phyloP scores from a whole-genome alignment of 2,329 filamentous ascomycete genomes.

The Harringtonia lauricola region DNA sequence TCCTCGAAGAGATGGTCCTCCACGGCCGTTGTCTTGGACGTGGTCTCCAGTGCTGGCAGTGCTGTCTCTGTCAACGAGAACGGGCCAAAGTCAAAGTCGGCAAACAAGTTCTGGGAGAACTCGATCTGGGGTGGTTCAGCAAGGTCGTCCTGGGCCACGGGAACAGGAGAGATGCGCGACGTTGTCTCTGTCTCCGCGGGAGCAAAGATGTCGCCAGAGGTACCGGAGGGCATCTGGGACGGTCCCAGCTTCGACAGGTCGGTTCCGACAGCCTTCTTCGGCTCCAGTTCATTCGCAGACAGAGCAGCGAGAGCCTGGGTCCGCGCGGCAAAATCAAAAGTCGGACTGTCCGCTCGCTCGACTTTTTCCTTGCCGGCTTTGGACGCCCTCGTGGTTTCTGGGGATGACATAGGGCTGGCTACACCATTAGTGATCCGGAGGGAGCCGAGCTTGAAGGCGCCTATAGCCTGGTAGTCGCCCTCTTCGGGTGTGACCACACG shows the following conservation, averaged over 20 bases:
- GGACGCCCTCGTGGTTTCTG: neutral
- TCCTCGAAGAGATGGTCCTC: constrained; percentile 39
- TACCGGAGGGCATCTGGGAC: too few relatives aligned
- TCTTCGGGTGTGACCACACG: constrained; percentile 40
- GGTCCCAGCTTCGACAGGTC: too few relatives aligned
- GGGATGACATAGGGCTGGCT: constrained; percentile 31
- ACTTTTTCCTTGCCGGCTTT: neutral
- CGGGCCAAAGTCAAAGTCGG: constrained; percentile 20
- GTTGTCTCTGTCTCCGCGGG: neutral
- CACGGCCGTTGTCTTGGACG: constrained; percentile 35
- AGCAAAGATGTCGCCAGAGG: too few relatives aligned
- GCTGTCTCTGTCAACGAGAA: constrained; percentile 23
- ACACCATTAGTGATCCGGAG: constrained; percentile 51
- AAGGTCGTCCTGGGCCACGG: neutral
- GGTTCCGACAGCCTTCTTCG: neutral
- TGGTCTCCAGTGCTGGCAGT: constrained; percentile 27
- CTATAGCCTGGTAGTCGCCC: constrained; percentile 46
- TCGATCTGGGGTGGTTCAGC: constrained; percentile 6
- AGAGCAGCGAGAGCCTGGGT: constrained; percentile 5
- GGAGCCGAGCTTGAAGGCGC: constrained; percentile 51
- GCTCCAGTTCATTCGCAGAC: neutral
- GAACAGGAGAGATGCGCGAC: neutral
- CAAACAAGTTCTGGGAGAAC: constrained; percentile 10
- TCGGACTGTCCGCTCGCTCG: neutral
- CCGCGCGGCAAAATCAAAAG: neutral